Percentiles rank a stretch among this genome's conserved stretches.
Evolutionary conservation across 768 basidiomycete genomes (phyloP).

Genomic region (Hydnomerulius pinastri): DNA sequence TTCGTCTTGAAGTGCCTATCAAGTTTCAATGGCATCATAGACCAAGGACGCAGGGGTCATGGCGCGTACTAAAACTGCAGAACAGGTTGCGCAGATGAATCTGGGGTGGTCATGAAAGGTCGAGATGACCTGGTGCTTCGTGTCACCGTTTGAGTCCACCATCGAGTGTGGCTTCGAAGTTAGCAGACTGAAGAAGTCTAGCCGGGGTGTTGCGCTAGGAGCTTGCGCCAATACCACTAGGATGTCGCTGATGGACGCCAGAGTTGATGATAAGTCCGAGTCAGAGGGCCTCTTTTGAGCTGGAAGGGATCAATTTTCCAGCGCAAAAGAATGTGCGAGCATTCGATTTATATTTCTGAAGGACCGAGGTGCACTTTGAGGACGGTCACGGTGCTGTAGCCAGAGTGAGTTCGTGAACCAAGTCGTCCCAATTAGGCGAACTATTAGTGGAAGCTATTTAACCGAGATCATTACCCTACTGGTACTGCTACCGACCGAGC

Average conservation of each 20-base stretch:
- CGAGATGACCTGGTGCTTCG: conserved; percentile 57
- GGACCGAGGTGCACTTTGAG: not conserved
- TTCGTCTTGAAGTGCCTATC: conserved; percentile 78
- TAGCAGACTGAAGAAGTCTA: not conserved
- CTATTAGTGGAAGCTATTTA: not conserved
- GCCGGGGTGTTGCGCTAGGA: not conserved
- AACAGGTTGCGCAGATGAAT: conserved; percentile 69
- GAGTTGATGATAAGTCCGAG: conserved; percentile 1
- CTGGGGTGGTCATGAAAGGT: conserved; percentile 66
- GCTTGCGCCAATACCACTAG: conserved; percentile 16
- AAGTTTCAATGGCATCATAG: not conserved
- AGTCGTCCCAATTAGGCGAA: conserved; percentile 14
- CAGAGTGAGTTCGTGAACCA: not conserved
- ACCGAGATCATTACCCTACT: not conserved
- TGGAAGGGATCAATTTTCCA: no score
- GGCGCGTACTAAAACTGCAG: conserved; percentile 64
- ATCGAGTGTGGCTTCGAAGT: conserved; percentile 8
- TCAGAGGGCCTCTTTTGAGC: no score
- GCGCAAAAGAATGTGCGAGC: not conserved
- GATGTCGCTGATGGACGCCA: conserved; percentile 25
- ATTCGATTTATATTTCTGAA: not conserved
- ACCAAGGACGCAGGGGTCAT: not conserved
- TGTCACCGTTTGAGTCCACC: conserved; percentile 40
- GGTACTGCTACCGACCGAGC: not conserved
- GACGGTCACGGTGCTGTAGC: not conserved